Evolutionary conservation across 2,329 filamentous ascomycete genomes (phyloP), one percentile per base, ranked within the genome.

Genomic region (Furcasterigmium sp.): DNA sequence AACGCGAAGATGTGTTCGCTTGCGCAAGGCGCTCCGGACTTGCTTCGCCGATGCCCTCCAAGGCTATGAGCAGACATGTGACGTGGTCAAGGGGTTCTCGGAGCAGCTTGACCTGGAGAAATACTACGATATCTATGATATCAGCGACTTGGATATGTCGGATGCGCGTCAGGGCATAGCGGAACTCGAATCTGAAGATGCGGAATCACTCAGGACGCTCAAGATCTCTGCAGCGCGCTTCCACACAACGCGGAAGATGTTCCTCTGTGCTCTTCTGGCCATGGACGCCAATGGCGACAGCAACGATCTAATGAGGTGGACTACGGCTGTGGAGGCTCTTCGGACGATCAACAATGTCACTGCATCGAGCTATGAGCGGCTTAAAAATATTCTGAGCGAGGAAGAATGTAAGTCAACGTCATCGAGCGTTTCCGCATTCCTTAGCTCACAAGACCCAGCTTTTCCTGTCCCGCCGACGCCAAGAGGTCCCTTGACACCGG

Each of bases 91-190:
- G 57, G 78, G 77, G 1, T 80, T 95, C 43, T 81, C 91, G 2
- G 83, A 91, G 59, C 80, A 86, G 56, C 78, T 85, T 39, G 87
- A 95, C 56, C 68, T 98, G 35, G 89, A 95, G 54, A 93, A 90
- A 64, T 95, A 95, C 59, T 87, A 93, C 55, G 91, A 97, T 57
- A 85, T 91, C 47, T 91, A 91, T 58, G 87, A 91, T 51, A 80
- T 91, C 47, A 86, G 79, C 48, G 76, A 84, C 45, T 77, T 82
- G 44, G 86, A 91, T 59, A 78, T 88, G 28, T 75, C 78, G 17
- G 84, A 88, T 53, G 79, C 84, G n/a, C 74, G 82, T 51, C 68
- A 75, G 35, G 80, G 80, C 2, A 82, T 84, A 45, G 73, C 76
- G 5, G 76, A 80, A 35, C 66, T 72, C n/a, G 78, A 85, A 37